Evolutionary conservation across 345 rosid genomes (phyloP).

Genomic region (Murraya paniculata): DNA sequence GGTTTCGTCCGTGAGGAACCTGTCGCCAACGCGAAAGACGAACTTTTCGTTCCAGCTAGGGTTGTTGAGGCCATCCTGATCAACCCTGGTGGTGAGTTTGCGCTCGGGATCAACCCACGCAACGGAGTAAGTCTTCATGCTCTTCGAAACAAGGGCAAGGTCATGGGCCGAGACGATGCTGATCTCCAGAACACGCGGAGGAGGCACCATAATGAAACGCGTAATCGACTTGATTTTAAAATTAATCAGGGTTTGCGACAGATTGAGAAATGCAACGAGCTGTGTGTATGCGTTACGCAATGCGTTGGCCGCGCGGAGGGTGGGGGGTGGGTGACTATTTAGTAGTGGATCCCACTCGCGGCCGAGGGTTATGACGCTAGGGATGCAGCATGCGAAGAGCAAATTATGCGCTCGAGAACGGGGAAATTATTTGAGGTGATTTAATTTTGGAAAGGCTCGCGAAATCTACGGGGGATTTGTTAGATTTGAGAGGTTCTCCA

Average conservation of each 20-base stretch:
- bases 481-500: neutral
- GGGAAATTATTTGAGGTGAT: neutral
- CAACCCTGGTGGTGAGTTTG: slow-evolving; percentile 68
- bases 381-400: neutral
- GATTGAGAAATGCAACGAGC: too few species aligned
- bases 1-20: slow-evolving; percentile 49
- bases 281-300: too few species aligned
- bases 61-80: slow-evolving; percentile 56
- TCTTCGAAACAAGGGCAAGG: slow-evolving; percentile 58
- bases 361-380: neutral
- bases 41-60: slow-evolving; percentile 93
- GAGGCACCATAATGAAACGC: slow-evolving; percentile 30
- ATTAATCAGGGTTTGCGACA: too few species aligned
- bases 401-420: neutral
- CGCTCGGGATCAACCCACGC: slow-evolving; percentile 71
- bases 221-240: too few species aligned
- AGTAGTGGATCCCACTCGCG: slow-evolving; percentile 3
- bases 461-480: neutral
- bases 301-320: too few species aligned
- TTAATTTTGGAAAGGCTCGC: neutral
- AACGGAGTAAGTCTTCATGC: slow-evolving; percentile 83
- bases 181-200: slow-evolving; percentile 53
- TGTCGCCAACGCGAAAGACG: slow-evolving; percentile 69
- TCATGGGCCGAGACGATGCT: slow-evolving; percentile 78
- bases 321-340: neutral